Evolutionary conservation across 2,329 filamentous ascomycete species (phyloP).

Genomic region (Aspergillus brunneoviolaceus): DNA sequence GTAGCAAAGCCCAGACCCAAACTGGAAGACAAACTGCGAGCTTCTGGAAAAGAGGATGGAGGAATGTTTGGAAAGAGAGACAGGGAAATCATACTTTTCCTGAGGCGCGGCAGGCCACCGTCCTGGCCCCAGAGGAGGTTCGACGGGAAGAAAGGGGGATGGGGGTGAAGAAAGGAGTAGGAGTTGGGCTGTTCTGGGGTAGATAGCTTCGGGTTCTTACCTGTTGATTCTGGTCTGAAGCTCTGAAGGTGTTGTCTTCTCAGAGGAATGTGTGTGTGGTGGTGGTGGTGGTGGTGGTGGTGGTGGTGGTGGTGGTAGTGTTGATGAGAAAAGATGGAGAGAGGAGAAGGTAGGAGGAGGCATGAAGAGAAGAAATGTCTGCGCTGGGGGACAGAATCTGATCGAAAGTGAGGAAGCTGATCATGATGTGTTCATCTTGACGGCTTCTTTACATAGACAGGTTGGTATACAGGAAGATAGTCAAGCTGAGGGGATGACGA

Average conservation of each 20-base stretch:
- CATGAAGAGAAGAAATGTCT: not conserved
- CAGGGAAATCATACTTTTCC: not conserved
- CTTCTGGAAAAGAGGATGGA: not conserved
- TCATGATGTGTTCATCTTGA: not conserved
- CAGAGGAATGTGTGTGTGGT: not conserved
- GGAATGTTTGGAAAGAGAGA: not conserved
- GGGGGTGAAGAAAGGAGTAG: not conserved
- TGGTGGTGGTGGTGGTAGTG: not conserved
- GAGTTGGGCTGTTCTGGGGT: not conserved
- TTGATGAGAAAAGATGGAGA: not conserved
- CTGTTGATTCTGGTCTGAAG: not conserved
- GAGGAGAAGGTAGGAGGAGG: not conserved
- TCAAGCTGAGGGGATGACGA: too few species aligned
- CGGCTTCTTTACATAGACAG: not conserved
- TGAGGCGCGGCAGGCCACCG: not conserved
- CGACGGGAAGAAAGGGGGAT: not conserved
- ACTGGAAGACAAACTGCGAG: too few species aligned
- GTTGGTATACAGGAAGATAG: not conserved
- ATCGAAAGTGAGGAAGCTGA: not conserved
- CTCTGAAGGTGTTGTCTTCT: not conserved
- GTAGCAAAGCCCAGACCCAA: too few species aligned
- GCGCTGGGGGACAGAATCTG: not conserved
- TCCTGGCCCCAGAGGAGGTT: not conserved
- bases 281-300: too few species aligned
- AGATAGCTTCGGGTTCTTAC: not conserved